Percentiles rank a stretch among this genome's conserved stretches.
Conservation (phyloP, 2,329 filamentous ascomycete genomes). For the Herpotrichia juniperi region DNA sequence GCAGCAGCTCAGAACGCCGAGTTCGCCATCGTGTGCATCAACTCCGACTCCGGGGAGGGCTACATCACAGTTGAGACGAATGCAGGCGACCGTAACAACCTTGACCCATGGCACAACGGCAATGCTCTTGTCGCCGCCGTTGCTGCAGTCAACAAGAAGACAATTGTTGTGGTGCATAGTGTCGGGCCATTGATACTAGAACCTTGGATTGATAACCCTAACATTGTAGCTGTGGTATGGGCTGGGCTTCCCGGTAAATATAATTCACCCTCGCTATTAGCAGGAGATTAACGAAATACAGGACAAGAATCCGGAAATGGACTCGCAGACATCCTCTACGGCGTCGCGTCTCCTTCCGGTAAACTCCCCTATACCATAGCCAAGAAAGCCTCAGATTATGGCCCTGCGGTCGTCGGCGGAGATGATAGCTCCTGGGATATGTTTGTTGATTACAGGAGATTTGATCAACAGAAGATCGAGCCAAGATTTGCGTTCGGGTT, state of each 20-base stretch:
- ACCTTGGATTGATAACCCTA: constrained; percentile 42
- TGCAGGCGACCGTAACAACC: constrained; percentile 55
- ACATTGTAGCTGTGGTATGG: constrained; percentile 48
- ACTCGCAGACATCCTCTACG: constrained; percentile 54
- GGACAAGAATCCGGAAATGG: constrained; percentile 55
- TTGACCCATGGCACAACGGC: constrained; percentile 54
- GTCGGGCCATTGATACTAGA: constrained; percentile 47
- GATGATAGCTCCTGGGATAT: constrained; percentile 49
- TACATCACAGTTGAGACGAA: constrained; percentile 55
- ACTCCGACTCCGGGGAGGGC: constrained; percentile 55
- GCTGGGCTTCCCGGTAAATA: constrained; percentile 44
- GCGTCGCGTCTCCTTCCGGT: constrained; percentile 54
- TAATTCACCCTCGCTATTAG: constrained; percentile 3
- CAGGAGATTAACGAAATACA: constrained; percentile 6
- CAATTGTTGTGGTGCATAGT: constrained; percentile 46
- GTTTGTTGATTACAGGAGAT: constrained; percentile 54
- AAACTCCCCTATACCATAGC: constrained; percentile 61
- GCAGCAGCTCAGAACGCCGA: constrained; percentile 44
- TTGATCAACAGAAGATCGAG: constrained; percentile 48
- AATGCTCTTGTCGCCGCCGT: constrained; percentile 49
- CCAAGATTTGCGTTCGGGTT: constrained; percentile 55
- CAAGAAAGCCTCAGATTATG: constrained; percentile 40
- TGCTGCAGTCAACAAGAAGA: constrained; percentile 44
- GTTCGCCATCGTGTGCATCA: constrained; percentile 56
- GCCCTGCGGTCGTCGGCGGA: constrained; percentile 26